phyloP scores from a whole-genome alignment of 495 filamentous ascomycete species.

The Viridothelium virens region DNA sequence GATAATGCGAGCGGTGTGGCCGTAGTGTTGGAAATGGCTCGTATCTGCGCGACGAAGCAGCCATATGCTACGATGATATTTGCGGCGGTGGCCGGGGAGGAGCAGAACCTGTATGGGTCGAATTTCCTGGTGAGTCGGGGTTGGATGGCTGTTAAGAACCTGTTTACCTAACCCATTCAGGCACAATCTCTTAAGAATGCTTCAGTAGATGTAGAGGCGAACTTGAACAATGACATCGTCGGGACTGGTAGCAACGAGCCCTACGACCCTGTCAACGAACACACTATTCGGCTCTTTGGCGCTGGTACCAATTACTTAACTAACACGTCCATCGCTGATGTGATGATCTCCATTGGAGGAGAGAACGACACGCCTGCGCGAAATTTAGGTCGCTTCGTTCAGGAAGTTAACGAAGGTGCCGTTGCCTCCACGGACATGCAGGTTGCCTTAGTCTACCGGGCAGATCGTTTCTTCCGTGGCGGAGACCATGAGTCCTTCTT shows the following conservation, averaged over 20 bases:
- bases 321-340: constrained; percentile 32
- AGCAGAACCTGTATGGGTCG: constrained; percentile 46
- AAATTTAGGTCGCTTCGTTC: constrained; percentile 46
- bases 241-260: constrained; percentile 41
- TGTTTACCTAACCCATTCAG: neutral
- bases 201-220: constrained; percentile 42
- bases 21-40: constrained; percentile 44
- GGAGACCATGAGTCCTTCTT: constrained; percentile 50
- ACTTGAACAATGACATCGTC: constrained; percentile 49
- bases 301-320: constrained; percentile 36
- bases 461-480: constrained; percentile 46
- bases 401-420: constrained; percentile 35
- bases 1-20: constrained; percentile 43
- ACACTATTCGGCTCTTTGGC: constrained; percentile 45
- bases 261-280: constrained; percentile 31
- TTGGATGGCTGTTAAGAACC: neutral
- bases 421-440: constrained; percentile 31
- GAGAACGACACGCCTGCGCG: constrained; percentile 49
- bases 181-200: constrained; percentile 43
- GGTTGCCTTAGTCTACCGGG: constrained; percentile 42
- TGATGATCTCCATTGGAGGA: constrained; percentile 36
- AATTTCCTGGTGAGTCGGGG: constrained; percentile 27
- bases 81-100: constrained; percentile 47
- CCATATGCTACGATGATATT: constrained; percentile 47
- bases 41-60: constrained; percentile 38